phyloP scores from a whole-genome alignment of 495 filamentous ascomycete genomes.

The Penicillium riverlandense region DNA sequence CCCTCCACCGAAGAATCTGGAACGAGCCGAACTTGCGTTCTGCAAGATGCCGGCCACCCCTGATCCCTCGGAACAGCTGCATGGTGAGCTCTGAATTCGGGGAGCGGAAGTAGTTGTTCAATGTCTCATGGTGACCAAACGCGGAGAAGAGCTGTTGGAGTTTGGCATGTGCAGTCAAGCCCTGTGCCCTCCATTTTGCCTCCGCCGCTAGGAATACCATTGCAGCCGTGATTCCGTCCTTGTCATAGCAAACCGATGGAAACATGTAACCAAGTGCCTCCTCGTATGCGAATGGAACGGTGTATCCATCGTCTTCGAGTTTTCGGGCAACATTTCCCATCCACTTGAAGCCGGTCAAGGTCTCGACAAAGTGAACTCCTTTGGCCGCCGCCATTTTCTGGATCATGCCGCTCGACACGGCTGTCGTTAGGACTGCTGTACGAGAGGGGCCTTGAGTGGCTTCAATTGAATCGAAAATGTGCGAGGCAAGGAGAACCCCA shows the following conservation, averaged over 20 bases:
- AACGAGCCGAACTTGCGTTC: conserved; percentile 40
- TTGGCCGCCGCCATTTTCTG: conserved; percentile 47
- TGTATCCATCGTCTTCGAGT: conserved; percentile 38
- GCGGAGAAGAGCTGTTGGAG: conserved; percentile 54
- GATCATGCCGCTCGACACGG: conserved; percentile 64
- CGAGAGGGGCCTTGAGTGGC: conserved; percentile 20
- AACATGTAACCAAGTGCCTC: conserved; percentile 77
- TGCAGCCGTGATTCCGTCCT: conserved; percentile 65
- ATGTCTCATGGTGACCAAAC: conserved; percentile 59
- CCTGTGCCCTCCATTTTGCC: conserved; percentile 43
- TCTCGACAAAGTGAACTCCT: conserved; percentile 54
- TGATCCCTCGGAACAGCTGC: conserved; percentile 48
- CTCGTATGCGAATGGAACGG: conserved; percentile 58
- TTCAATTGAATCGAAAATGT: conserved; percentile 43
- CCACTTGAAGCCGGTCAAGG: conserved; percentile 74
- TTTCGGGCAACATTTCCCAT: conserved; percentile 46
- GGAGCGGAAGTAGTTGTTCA: conserved; percentile 63
- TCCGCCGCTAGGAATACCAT: conserved; percentile 54
- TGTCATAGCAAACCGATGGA: conserved; percentile 56
- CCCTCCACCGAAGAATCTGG: conserved; percentile 56
- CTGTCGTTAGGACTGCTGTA: conserved; percentile 51
- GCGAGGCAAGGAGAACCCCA: conserved; percentile 54
- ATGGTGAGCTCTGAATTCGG: conserved; percentile 45
- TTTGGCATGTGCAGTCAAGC: conserved; percentile 51
- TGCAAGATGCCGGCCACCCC: conserved; percentile 36